Evolutionary conservation across 164 flowering plant genomes (phyloP).

Genomic region (Kingdonia uniflora): DNA sequence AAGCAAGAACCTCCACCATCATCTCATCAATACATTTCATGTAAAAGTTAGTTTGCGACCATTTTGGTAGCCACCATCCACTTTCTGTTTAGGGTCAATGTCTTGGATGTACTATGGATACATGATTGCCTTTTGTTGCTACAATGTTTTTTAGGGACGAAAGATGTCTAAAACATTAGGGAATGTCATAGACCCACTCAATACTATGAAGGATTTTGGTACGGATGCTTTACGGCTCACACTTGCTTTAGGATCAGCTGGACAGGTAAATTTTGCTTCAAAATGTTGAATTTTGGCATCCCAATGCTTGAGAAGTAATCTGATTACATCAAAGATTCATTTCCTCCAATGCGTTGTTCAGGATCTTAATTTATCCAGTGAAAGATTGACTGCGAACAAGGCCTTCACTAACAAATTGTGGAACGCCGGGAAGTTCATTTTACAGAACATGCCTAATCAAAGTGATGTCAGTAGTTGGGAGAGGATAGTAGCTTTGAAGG

Average conservation of each 20-base stretch:
- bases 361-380: slow-evolving; percentile 91
- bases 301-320: background rate
- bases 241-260: slow-evolving; percentile 86
- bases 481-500: slow-evolving; percentile 46
- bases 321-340: background rate
- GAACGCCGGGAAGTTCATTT: slow-evolving; percentile 95
- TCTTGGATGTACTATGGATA: too few relatives aligned
- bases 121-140: background rate
- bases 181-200: slow-evolving; percentile 90
- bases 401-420: slow-evolving; percentile 94
- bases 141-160: slow-evolving; percentile 49
- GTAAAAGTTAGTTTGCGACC: too few relatives aligned
- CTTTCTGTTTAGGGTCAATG: too few relatives aligned
- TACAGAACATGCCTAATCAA: slow-evolving; percentile 74
- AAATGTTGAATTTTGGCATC: background rate
- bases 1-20: too few relatives aligned
- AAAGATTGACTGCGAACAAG: slow-evolving; percentile 86
- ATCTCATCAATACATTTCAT: too few relatives aligned
- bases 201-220: slow-evolving; percentile 79
- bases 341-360: slow-evolving; percentile 18
- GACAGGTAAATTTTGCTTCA: slow-evolving; percentile 54
- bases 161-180: slow-evolving; percentile 96
- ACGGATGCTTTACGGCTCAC: slow-evolving; percentile 91
- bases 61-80: too few relatives aligned
- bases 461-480: slow-evolving; percentile 60